Evolutionary conservation across 257 asterid genomes (phyloP), one percentile per base, ranked within the genome.

Genomic region (Solanum dulcamara): DNA sequence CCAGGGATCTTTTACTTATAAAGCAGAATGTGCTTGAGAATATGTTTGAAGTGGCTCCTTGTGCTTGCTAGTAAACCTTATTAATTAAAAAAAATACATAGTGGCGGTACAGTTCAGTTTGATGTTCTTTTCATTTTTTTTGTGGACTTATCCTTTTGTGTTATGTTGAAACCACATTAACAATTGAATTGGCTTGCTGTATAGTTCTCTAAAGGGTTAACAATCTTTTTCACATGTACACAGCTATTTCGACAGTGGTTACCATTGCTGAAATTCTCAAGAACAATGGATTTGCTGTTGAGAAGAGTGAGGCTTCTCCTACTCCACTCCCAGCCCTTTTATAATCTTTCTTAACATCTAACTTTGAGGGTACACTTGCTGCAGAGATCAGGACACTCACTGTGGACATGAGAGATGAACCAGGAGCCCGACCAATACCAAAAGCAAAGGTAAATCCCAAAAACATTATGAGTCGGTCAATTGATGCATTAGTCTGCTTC

Each of bases 201-300:
- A 11, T 33, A 30, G 1, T 22, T 64, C 18, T 80, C 40, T 42
- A 14, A 38, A 59, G 77, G 15, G 30, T 81, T 53, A 83, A 83
- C 66, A n/a, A 44, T 28, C 28, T 18, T 88, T 64, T 11, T 42
- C 64, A 28, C 2, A 67, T 87, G 83, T 74, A 30, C 86, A 57
- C 93, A 92, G 94, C 97, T 64, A 93, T 93, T 75, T 89, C 96
- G 12, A 92, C 96, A 70, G 97, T 93, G 81, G 97, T 94, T 51
- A 91, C 93, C 22, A 88, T 94, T 83, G 96, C 96, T 40, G 97
- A 94, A 87, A 94, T 94, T 84, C 64, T 94, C 18, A 94, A 94
- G 93, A 92, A 94, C 93, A 90, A 89, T 71, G 97, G 97, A 51
- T 92, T 93, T 62, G 97, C 95, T 10, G 88, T 92, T 88, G 95